Evolutionary conservation across 176 grass and related monocot species (phyloP), one percentile per base, ranked within the genome.

Genomic region (Musa acuminata): DNA sequence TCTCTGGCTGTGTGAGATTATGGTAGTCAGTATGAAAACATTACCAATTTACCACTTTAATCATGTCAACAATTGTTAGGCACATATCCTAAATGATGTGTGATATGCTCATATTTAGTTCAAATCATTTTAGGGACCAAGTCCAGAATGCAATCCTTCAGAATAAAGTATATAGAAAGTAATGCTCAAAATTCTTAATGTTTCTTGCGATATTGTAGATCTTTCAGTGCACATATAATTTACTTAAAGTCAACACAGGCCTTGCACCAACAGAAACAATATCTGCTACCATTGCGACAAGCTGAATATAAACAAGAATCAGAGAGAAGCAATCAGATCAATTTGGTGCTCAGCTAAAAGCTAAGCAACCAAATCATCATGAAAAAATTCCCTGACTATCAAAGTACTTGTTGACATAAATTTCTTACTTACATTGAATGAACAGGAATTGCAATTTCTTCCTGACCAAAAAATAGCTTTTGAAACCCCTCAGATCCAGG

Each of bases 391-490:
- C 29, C 4, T 49, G 11, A 48, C 14, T 43, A 14, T 29, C 12
- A 69, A 29, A 13, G 8, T 29, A 6, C 17, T 17, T 17, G 13
- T 29, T 69, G 26, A 2, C 12, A 12, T 48, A 80, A 43, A 62
- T 19, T 57, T 55, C 12, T 17, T 8, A 75, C 85, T 21, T 57
- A 98, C 94, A 76, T 89, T 25, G 95, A 84, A 87, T 98, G 86
- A 64, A 98, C 95, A 35, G 95, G 90, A 87, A 98, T 98, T 68
- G 95, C 95, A 82, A 98, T 98, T 91, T 98, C 95, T 77, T 98
- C 95, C 82, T 91, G 95, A 65, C 95, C 95, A 69, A 98, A 98
- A 80, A 98, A 98, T 70, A 98, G 88, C 74, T 98, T 98, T 80
- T 98, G 95, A 79, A 98, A 98, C 63, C 95, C 95, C 49, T 98